These are phyloP conservation scores for Elongisporangium anandrum DNA, from an alignment of 352 stramenopile genomes.

Conservation along the genomic window DNA sequence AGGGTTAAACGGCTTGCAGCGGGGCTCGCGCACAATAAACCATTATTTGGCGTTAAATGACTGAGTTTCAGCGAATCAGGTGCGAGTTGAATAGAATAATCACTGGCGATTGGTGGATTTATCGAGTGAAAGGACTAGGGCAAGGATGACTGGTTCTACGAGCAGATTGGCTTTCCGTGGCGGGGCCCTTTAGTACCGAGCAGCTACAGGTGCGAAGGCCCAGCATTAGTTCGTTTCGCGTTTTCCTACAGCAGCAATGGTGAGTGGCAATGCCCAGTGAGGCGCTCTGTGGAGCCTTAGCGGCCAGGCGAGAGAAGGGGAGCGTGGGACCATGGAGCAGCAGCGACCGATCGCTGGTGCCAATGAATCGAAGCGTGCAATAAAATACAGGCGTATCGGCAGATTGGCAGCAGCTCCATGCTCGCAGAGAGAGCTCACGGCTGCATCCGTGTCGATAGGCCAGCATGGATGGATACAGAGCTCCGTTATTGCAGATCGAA, in stretches of 20 bases:
- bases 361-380: too few species aligned
- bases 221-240: slow-evolving; percentile 81
- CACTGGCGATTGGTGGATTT: slow-evolving; percentile 30
- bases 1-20: not conserved
- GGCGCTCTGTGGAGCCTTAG: too few species aligned
- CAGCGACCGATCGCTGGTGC: too few species aligned
- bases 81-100: not conserved
- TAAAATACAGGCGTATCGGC: too few species aligned
- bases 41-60: slow-evolving; percentile 3
- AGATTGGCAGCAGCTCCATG: too few species aligned
- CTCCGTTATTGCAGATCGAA: too few species aligned
- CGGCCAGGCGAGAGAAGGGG: too few species aligned
- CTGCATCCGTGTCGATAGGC: too few species aligned
- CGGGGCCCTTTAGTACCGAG: slow-evolving; percentile 14
- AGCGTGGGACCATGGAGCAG: too few species aligned
- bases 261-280: slow-evolving; percentile 32
- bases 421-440: too few species aligned
- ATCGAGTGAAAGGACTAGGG: slow-evolving; percentile 19
- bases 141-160: slow-evolving; percentile 76
- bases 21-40: not conserved
- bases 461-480: too few species aligned
- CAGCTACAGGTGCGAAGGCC: slow-evolving; percentile 1
- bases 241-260: slow-evolving; percentile 83
- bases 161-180: slow-evolving; percentile 18
- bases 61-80: slow-evolving; percentile 32